Evolutionary conservation across 2,329 filamentous ascomycete species (phyloP).

Genomic region (Leptographium flavum): DNA sequence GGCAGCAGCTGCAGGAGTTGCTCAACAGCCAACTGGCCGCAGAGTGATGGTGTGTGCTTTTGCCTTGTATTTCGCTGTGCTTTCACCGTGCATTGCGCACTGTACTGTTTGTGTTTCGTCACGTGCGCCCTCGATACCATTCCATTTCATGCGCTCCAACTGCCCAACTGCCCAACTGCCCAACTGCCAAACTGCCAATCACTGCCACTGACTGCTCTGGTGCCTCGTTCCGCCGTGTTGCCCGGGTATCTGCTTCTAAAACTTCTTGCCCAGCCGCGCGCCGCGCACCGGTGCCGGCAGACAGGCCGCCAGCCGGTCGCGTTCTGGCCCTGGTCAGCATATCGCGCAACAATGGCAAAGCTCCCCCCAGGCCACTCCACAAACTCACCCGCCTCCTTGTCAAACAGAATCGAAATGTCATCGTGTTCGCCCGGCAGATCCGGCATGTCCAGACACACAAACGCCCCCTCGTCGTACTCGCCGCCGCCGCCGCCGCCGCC

Average conservation of each 20-base stretch:
- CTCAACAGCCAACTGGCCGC: slow-evolving; percentile 27
- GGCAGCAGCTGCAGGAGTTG: slow-evolving; percentile 33
- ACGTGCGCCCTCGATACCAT: background rate
- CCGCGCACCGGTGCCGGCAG: slow-evolving; percentile 45
- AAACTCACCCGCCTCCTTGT: slow-evolving; percentile 57
- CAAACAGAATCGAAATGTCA: slow-evolving; percentile 77
- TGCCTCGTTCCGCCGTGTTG: background rate
- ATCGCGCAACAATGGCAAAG: background rate
- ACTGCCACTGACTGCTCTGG: background rate
- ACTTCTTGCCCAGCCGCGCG: slow-evolving; percentile 14
- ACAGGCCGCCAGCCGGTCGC: slow-evolving; percentile 34
- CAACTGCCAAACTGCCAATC: too few species aligned
- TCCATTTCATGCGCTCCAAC: too few species aligned
- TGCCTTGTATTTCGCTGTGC: background rate
- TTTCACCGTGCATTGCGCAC: too few species aligned
- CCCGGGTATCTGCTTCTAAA: too few species aligned
- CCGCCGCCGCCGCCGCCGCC: slow-evolving; percentile 20
- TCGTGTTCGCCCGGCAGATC: slow-evolving; percentile 89
- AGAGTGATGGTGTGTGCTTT: background rate
- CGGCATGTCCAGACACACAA: slow-evolving; percentile 73
- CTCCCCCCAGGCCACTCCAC: background rate
- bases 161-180: too few species aligned
- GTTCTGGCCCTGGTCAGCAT: slow-evolving; percentile 24
- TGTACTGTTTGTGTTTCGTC: too few species aligned
- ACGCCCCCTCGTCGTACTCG: slow-evolving; percentile 38